Conservation (phyloP, 305 asterid species). For the Lippia alba region DNA sequence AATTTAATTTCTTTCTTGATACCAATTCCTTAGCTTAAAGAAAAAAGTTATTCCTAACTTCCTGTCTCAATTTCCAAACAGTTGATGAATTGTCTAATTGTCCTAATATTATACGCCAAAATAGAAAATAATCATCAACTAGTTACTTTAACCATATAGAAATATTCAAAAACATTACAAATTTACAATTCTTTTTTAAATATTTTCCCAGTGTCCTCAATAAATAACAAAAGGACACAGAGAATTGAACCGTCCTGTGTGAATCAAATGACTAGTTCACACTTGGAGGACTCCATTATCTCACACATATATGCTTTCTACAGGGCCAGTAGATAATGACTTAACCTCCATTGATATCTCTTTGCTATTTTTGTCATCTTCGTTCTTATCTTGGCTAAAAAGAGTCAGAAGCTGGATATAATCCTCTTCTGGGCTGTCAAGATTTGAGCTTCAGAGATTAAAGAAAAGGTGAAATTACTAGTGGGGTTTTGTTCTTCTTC, state of each 20-base stretch:
- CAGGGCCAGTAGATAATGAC: slow-evolving; percentile 2
- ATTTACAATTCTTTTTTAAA: neutral
- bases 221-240: slow-evolving; percentile 32
- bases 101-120: too few relatives aligned
- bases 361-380: neutral
- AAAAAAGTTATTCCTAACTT: too few relatives aligned
- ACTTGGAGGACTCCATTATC: slow-evolving; percentile 31
- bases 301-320: slow-evolving; percentile 14
- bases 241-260: slow-evolving; percentile 23
- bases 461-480: neutral
- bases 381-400: slow-evolving; percentile 1
- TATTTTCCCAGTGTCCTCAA: too few relatives aligned
- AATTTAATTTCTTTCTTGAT: too few relatives aligned
- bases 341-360: neutral
- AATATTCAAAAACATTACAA: neutral
- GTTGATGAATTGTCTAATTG: too few relatives aligned
- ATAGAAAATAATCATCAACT: too few relatives aligned
- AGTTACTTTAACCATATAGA: too few relatives aligned
- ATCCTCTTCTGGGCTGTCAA: neutral
- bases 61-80: too few relatives aligned
- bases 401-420: neutral
- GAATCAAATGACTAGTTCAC: slow-evolving; percentile 31
- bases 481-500: neutral
- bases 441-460: neutral
- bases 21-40: too few relatives aligned